phyloP scores from a whole-genome alignment of 2,329 filamentous ascomycete genomes.

The Uncinocarpus reesii region DNA sequence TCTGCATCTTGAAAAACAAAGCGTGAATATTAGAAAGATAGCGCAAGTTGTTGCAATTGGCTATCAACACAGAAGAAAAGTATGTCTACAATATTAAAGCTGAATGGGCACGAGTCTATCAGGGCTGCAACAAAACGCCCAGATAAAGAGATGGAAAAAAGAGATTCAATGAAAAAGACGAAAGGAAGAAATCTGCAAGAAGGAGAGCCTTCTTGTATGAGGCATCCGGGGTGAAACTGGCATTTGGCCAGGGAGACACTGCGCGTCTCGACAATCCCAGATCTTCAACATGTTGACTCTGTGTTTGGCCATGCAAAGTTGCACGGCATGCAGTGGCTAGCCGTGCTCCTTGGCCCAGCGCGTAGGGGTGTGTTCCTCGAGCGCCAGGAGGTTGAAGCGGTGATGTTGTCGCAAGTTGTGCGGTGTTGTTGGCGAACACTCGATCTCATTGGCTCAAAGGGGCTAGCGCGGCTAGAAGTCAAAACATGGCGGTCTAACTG shows the following conservation, averaged over 20 bases:
- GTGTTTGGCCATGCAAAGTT: background rate
- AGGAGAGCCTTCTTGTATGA: background rate
- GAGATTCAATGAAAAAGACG: background rate
- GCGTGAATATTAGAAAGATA: too few species aligned
- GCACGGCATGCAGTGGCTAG: conserved; percentile 4
- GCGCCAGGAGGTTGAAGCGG: background rate
- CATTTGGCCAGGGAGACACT: background rate
- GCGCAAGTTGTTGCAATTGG: too few species aligned
- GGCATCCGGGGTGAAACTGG: background rate
- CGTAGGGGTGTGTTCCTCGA: conserved; percentile 2
- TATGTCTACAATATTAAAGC: background rate
- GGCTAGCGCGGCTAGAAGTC: background rate
- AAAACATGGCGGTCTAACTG: conserved; percentile 1
- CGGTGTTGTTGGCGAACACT: background rate
- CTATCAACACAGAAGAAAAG: too few species aligned
- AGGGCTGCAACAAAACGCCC: background rate
- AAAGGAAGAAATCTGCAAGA: conserved; percentile 2
- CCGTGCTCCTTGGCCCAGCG: conserved; percentile 6
- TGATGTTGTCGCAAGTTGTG: conserved; percentile 1
- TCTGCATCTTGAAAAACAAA: conserved; percentile 4
- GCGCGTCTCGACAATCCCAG: background rate
- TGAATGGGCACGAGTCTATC: conserved; percentile 1
- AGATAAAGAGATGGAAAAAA: background rate
- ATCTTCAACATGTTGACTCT: background rate
- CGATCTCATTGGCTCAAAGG: background rate